Base-by-base conservation (phyloP, 441 rosid genomes). In the Metrosideros polymorpha region DNA sequence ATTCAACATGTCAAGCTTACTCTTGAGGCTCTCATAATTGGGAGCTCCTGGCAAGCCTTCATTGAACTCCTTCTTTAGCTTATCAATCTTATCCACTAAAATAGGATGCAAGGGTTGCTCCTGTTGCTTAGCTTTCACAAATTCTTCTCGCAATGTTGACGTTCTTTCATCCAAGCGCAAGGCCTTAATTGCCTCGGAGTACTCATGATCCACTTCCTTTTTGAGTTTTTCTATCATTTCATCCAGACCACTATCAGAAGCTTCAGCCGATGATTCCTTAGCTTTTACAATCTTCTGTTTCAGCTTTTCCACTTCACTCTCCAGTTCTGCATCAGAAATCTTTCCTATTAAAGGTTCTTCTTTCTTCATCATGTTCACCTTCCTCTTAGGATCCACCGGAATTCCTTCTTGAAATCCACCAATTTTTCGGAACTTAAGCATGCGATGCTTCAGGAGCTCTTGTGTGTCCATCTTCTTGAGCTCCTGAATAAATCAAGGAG, bases 121-220 rank as follows among this genome's bases (percentile, higher is more conserved):
- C 88, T 88, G 91, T 52, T 94, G 88, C 87, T 89, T 92, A 27
- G 89, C 92, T 88, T 90, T 92, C 6, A 88, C 83, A 87, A 94
- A 89, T 88, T 95, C 96, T 85, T 91, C 91, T 9, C 89, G 94
- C 90, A 95, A 82, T 50, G 86, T 84, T 6, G 86, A 87, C 59
- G 92, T 85, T 91, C 94, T 93, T 88, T 93, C 96, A 79, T 90
- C 86, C 86, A 94, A 88, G 85, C 96, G 98, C 87, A 92, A 7
- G 53, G 93, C 93, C 85, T 89, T 91, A 76, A 90, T 90, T 86
- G 99, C 99, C 90, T 92, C 93, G 15, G 92, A 86, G 86, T 89
- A 93, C 91, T 95, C 99, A 27, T 91, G 92, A 86, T 95, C 94
- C 82, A 97, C 89, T 93, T 94, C 98, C 77, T 88, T 91, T 88